A percentile compares a stretch with the other conserved stretches of the same genome.
These are phyloP conservation scores for Macrocybe gigantea DNA, from an alignment of 768 basidiomycete species.

Conservation along the genomic window DNA sequence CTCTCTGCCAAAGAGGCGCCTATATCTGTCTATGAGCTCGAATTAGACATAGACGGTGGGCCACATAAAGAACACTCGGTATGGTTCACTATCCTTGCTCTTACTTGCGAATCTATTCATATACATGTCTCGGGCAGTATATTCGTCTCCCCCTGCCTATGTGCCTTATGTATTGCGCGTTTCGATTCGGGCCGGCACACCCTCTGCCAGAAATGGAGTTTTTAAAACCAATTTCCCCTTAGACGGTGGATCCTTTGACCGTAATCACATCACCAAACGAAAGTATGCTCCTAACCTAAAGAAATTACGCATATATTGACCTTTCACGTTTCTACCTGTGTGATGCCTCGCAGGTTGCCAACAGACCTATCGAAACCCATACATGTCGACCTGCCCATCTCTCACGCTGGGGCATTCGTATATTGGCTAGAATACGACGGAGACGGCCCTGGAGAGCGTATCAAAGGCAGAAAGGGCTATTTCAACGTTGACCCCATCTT, in stretches of 20 bases:
- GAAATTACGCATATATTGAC: conserved; percentile 13
- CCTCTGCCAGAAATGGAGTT: conserved; percentile 83
- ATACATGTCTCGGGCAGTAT: conserved; percentile 49
- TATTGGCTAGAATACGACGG: conserved; percentile 93
- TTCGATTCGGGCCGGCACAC: conserved; percentile 87
- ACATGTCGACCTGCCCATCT: conserved; percentile 92
- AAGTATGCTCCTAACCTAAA: conserved; percentile 37
- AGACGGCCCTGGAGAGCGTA: conserved; percentile 47
- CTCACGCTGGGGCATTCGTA: conserved; percentile 92
- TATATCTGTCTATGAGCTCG: conserved; percentile 81
- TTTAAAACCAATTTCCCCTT: conserved; percentile 97
- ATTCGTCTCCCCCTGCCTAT: conserved; percentile 92
- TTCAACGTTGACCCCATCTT: conserved; percentile 96
- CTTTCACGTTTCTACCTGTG: not conserved
- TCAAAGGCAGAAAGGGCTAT: conserved; percentile 85
- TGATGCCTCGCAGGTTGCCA: conserved; percentile 53
- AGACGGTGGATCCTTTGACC: conserved; percentile 80
- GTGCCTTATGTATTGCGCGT: conserved; percentile 88
- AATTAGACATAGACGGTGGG: conserved; percentile 85
- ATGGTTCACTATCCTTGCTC: conserved; percentile 17
- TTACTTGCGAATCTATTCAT: not conserved
- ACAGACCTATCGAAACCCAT: conserved; percentile 87
- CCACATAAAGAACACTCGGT: conserved; percentile 84
- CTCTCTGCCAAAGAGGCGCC: conserved; percentile 49
- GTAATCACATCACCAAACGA: conserved; percentile 69